phyloP scores from a whole-genome alignment of 2,329 filamentous ascomycete genomes.

The Epichloe festucae region DNA sequence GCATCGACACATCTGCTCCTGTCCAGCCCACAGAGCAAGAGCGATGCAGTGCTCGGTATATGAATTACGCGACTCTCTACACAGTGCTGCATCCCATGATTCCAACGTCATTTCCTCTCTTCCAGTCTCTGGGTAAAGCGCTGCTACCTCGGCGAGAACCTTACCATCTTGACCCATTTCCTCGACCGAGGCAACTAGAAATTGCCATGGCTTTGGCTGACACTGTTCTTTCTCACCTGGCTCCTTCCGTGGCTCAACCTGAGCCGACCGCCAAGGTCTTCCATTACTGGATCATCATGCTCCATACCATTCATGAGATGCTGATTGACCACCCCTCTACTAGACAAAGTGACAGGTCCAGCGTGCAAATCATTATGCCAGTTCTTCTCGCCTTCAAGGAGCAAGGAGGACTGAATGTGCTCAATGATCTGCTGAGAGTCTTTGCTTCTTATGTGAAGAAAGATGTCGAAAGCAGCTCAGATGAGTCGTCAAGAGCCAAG shows the following conservation, averaged over 20 bases:
- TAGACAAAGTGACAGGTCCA: slow-evolving; percentile 35
- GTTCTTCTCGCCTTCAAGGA: slow-evolving; percentile 82
- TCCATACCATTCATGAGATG: slow-evolving; percentile 67
- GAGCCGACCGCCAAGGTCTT: slow-evolving; percentile 50
- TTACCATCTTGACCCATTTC: slow-evolving; percentile 43
- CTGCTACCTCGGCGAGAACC: slow-evolving; percentile 59
- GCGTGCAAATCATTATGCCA: slow-evolving; percentile 50
- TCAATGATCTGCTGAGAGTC: slow-evolving; percentile 58
- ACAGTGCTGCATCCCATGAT: slow-evolving; percentile 69
- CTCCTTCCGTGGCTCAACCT: slow-evolving; percentile 28
- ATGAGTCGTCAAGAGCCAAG: slow-evolving; percentile 33
- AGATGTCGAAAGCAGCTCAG: slow-evolving; percentile 26
- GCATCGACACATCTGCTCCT: slow-evolving; percentile 11
- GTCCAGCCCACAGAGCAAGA: slow-evolving; percentile 29
- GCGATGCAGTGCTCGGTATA: slow-evolving; percentile 31
- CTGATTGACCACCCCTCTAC: slow-evolving; percentile 52
- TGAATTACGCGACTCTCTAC: slow-evolving; percentile 68
- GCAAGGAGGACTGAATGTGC: slow-evolving; percentile 56
- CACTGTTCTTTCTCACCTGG: slow-evolving; percentile 55
- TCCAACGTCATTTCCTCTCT: slow-evolving; percentile 68
- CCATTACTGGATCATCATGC: slow-evolving; percentile 69
- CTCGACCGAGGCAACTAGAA: slow-evolving; percentile 38
- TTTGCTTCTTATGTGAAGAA: slow-evolving; percentile 34
- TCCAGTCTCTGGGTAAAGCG: slow-evolving; percentile 74
- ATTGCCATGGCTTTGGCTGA: slow-evolving; percentile 56